phyloP scores from a whole-genome alignment of 345 rosid genomes.

The Arabidopsis thaliana region DNA sequence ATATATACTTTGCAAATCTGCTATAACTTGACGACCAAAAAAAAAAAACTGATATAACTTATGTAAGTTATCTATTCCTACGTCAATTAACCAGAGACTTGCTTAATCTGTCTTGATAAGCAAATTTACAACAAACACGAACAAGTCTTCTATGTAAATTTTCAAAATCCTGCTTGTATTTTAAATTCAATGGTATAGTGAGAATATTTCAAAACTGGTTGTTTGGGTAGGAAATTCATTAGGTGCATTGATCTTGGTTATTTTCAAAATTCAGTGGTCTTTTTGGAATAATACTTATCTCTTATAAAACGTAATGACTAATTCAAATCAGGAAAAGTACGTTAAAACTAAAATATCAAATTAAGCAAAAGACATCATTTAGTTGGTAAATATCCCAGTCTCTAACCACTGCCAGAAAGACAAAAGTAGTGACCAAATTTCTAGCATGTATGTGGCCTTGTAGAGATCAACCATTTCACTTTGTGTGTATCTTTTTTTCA shows the following conservation, averaged over 20 bases:
- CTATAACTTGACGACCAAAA: too few species aligned
- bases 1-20: too few species aligned
- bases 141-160: slow-evolving; percentile 2
- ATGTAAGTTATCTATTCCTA: too few species aligned
- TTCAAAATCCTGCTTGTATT: not conserved
- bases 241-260: not conserved
- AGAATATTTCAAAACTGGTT: not conserved
- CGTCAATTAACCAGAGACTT: too few species aligned
- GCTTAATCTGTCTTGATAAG: too few species aligned
- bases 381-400: slow-evolving; percentile 7
- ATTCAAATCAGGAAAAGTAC: slow-evolving; percentile 6
- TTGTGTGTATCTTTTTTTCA: not conserved
- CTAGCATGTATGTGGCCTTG: not conserved
- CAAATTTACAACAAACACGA: slow-evolving; percentile 9
- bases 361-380: not conserved
- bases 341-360: too few species aligned
- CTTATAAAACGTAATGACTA: not conserved
- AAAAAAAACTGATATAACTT: too few species aligned
- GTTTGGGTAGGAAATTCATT: not conserved
- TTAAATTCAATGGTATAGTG: not conserved
- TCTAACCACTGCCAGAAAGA: not conserved
- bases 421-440: not conserved
- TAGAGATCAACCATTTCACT: not conserved
- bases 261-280: not conserved
- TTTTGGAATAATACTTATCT: not conserved